A percentile compares a stretch with the other conserved stretches of the same genome.
phyloP scores from a whole-genome alignment of 768 basidiomycete genomes.

The Daedaleopsis sinensis region DNA sequence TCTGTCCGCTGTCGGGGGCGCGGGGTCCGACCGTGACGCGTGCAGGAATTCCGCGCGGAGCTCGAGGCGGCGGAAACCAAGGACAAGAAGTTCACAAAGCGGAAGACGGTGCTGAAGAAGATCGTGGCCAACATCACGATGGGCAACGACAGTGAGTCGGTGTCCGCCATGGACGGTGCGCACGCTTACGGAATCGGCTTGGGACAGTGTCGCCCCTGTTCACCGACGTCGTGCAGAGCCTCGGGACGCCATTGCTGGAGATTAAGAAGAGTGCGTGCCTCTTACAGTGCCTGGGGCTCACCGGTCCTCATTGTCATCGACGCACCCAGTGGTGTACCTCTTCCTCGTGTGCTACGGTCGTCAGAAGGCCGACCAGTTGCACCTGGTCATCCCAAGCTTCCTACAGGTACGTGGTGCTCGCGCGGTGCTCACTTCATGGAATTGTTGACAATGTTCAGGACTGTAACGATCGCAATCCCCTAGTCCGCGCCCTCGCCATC shows the following conservation, averaged over 20 bases:
- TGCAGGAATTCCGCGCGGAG: constrained; percentile 87
- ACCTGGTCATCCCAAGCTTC: constrained; percentile 88
- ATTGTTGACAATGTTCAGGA: constrained; percentile 57
- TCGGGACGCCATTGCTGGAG: constrained; percentile 93
- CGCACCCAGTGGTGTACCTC: constrained; percentile 86
- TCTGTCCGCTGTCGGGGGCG: background rate
- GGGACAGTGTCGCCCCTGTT: constrained; percentile 87
- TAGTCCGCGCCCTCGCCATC: constrained; percentile 95
- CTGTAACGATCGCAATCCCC: constrained; percentile 93
- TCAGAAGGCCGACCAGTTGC: constrained; percentile 90
- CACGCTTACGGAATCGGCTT: constrained; percentile 20
- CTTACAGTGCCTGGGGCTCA: background rate
- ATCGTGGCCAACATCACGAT: constrained; percentile 99
- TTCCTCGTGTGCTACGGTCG: constrained; percentile 97
- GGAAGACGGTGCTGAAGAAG: constrained; percentile 95
- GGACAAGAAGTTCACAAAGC: constrained; percentile 94
- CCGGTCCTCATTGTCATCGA: constrained; percentile 1
- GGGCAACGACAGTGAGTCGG: constrained; percentile 94
- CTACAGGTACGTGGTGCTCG: constrained; percentile 61
- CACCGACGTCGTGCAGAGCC: constrained; percentile 92
- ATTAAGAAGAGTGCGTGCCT: constrained; percentile 92
- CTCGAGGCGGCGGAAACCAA: constrained; percentile 90
- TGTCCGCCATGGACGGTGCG: constrained; percentile 1
- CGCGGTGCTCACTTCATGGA: constrained; percentile 9
- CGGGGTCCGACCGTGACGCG: background rate